These are phyloP conservation scores for Penicillium coprophilum DNA, from an alignment of 495 filamentous ascomycete genomes.

Conservation along the genomic window DNA sequence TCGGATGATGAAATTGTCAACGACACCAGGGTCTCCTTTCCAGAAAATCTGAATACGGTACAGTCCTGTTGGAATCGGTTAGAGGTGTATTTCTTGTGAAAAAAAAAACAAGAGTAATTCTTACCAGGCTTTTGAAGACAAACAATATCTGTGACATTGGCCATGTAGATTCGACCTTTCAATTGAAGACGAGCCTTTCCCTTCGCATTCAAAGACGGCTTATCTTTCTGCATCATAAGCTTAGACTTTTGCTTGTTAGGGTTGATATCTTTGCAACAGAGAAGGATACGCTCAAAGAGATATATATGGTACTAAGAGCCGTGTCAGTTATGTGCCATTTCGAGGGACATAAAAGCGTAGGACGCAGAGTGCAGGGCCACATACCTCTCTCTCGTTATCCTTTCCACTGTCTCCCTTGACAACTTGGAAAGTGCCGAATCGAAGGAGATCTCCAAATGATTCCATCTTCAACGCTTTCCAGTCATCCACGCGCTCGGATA, in stretches of 20 bases:
- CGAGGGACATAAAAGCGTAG: background rate
- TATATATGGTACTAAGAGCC: constrained; percentile 86
- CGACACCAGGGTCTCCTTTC: constrained; percentile 94
- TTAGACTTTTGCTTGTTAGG: constrained; percentile 81
- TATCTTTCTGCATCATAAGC: constrained; percentile 61
- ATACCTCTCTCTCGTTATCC: constrained; percentile 82
- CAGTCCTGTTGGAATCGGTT: constrained; percentile 55
- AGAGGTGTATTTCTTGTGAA: background rate
- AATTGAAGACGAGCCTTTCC: constrained; percentile 81
- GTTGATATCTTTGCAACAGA: constrained; percentile 95
- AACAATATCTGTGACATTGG: constrained; percentile 93
- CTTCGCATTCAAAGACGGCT: constrained; percentile 68
- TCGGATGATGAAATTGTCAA: constrained; percentile 93
- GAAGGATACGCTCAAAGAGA: constrained; percentile 89
- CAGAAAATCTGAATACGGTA: constrained; percentile 97
- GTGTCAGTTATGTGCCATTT: constrained; percentile 29
- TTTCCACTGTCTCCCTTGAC: constrained; percentile 77
- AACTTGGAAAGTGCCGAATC: constrained; percentile 92
- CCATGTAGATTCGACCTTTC: constrained; percentile 98
- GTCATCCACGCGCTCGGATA: constrained; percentile 85
- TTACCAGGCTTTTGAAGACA: constrained; percentile 80
- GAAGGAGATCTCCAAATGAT: constrained; percentile 81
- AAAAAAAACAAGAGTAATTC: constrained; percentile 1
- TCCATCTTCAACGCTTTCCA: constrained; percentile 94
- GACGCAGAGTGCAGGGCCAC: constrained; percentile 22